These are phyloP conservation scores for Farysia itapuensis DNA, from an alignment of 1,284 basidiomycete species.

Conservation along the genomic window DNA sequence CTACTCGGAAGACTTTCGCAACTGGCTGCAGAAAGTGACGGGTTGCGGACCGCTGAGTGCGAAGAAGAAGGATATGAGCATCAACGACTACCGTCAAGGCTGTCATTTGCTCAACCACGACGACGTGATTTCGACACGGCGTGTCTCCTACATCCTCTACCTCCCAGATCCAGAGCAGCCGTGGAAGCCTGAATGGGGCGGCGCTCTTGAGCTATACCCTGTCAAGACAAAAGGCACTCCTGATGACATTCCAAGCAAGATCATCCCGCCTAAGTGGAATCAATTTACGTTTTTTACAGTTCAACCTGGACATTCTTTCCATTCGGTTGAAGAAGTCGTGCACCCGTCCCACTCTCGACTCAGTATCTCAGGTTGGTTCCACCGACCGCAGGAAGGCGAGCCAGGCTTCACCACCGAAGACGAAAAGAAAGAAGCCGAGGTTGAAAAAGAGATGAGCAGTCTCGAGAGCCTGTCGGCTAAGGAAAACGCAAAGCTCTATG, in stretches of 20 bases:
- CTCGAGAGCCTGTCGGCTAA: slow-evolving; percentile 67
- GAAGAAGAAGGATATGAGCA: slow-evolving; percentile 91
- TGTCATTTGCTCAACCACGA: slow-evolving; percentile 75
- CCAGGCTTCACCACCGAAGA: slow-evolving; percentile 72
- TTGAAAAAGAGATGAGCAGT: slow-evolving; percentile 49
- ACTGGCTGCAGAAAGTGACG: slow-evolving; percentile 82
- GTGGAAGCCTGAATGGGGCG: slow-evolving; percentile 81
- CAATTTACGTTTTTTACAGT: slow-evolving; percentile 95
- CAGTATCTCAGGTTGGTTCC: slow-evolving; percentile 91
- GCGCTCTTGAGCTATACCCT: slow-evolving; percentile 93
- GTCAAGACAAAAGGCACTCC: slow-evolving; percentile 52
- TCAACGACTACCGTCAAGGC: slow-evolving; percentile 82
- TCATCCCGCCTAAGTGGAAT: slow-evolving; percentile 71
- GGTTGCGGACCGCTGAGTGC: slow-evolving; percentile 89
- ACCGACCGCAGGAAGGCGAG: slow-evolving; percentile 85
- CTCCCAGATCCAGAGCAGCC: slow-evolving; percentile 77
- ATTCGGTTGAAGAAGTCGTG: slow-evolving; percentile 89
- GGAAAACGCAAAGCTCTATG: slow-evolving; percentile 68
- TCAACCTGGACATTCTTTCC: slow-evolving; percentile 82
- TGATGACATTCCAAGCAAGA: slow-evolving; percentile 42
- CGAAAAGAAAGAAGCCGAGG: slow-evolving; percentile 63
- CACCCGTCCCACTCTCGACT: slow-evolving; percentile 61
- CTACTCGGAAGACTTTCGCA: slow-evolving; percentile 82
- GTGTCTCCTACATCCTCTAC: slow-evolving; percentile 96
- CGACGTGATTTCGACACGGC: slow-evolving; percentile 93